Conservation (phyloP, 805 yeast genomes). For the Zygoascus flipseniorum region DNA sequence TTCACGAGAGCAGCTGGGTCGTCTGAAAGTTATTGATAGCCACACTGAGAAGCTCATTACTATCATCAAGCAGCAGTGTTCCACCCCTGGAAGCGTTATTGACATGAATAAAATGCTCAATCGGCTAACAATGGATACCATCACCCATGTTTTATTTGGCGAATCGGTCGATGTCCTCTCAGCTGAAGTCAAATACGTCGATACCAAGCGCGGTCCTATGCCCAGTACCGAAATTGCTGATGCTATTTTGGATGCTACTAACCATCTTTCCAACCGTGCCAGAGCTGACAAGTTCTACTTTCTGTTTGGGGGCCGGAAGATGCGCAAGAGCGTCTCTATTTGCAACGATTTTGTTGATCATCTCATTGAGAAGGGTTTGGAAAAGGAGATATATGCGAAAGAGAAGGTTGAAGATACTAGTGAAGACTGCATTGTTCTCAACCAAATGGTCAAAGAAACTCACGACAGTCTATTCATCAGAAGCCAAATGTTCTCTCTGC, state of each 20-base stretch:
- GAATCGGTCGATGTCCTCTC: slow-evolving; percentile 22
- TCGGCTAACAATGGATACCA: slow-evolving; percentile 27
- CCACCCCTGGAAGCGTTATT: slow-evolving; percentile 11
- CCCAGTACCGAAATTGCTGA: neutral
- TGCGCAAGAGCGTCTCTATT: slow-evolving; percentile 22
- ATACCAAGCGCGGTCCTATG: neutral
- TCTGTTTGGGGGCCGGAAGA: slow-evolving; percentile 6
- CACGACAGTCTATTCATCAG: slow-evolving; percentile 39
- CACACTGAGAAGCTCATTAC: slow-evolving; percentile 22
- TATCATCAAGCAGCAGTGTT: slow-evolving; percentile 5
- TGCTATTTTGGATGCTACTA: neutral
- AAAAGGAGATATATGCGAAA: slow-evolving; percentile 1
- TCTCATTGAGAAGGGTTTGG: slow-evolving; percentile 35
- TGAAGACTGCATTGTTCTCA: slow-evolving; percentile 38
- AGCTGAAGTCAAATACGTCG: neutral
- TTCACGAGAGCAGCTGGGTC: slow-evolving; percentile 26
- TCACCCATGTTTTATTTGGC: slow-evolving; percentile 30
- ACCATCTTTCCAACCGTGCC: slow-evolving; percentile 1
- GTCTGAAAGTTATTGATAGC: slow-evolving; percentile 18
- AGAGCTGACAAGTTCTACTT: slow-evolving; percentile 17
- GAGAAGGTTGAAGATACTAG: slow-evolving; percentile 6
- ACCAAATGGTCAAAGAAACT: slow-evolving; percentile 42
- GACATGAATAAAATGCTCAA: slow-evolving; percentile 25
- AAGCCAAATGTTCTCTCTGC: slow-evolving; percentile 43
- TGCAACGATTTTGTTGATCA: slow-evolving; percentile 30